A percentile compares a stretch with the other conserved stretches of the same genome.
phyloP scores from a whole-genome alignment of 768 basidiomycete species.

The Clavulina sp. region DNA sequence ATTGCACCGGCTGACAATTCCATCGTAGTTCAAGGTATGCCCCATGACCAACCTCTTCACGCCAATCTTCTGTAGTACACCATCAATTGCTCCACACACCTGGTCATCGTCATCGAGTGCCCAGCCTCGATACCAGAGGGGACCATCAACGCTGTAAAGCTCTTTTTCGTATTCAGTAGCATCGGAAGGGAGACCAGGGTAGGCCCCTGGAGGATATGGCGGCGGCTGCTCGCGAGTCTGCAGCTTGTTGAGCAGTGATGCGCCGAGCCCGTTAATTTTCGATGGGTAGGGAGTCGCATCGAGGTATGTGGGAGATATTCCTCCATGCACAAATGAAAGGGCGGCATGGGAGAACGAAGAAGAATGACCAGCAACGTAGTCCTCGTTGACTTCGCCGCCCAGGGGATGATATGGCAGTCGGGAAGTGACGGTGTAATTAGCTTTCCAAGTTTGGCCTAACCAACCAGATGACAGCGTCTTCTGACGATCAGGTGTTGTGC shows the following conservation, averaged over 20 bases:
- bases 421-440: conserved; percentile 67
- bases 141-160: conserved; percentile 63
- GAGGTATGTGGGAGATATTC: conserved; percentile 58
- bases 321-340: conserved; percentile 87
- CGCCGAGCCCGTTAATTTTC: conserved; percentile 59
- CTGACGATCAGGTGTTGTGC: conserved; percentile 50
- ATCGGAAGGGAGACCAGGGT: conserved; percentile 48
- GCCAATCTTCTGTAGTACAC: conserved; percentile 54
- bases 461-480: conserved; percentile 49
- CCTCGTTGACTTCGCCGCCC: conserved; percentile 47
- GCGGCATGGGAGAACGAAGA: conserved; percentile 54
- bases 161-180: conserved; percentile 48
- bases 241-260: conserved; percentile 50
- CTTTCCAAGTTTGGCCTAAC: conserved; percentile 67
- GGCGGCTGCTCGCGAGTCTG: conserved; percentile 42
- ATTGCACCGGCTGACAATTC: conserved; percentile 68
- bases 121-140: conserved; percentile 92
- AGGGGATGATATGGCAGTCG: conserved; percentile 65
- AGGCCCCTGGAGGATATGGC: conserved; percentile 68
- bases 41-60: conserved; percentile 89
- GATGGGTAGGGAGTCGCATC: conserved; percentile 69
- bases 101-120: conserved; percentile 54
- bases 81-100: conserved; percentile 54
- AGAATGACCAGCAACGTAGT: conserved; percentile 30
- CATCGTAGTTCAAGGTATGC: conserved; percentile 80